These are phyloP conservation scores for Cladosporium phlei DNA, from an alignment of 2,329 filamentous ascomycete species.

Conservation along the genomic window DNA sequence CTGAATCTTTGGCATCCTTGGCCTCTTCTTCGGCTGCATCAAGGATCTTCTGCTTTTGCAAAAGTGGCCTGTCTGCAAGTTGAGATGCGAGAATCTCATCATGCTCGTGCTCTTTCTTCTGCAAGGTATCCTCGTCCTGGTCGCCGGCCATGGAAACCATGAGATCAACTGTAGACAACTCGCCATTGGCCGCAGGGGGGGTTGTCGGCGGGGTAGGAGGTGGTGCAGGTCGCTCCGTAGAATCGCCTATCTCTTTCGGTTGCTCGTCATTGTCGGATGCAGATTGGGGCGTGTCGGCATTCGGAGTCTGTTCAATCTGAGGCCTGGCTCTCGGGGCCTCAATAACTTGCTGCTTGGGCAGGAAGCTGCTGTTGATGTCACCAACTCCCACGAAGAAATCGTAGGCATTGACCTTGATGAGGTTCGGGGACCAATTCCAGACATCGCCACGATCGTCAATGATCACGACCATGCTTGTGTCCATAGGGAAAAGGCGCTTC, in stretches of 20 bases:
- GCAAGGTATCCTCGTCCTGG: conserved; percentile 62
- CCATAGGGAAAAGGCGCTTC: conserved; percentile 86
- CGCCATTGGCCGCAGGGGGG: conserved; percentile 33
- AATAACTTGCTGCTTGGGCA: conserved; percentile 66
- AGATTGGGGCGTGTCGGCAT: conserved; percentile 1
- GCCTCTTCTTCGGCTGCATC: conserved; percentile 74
- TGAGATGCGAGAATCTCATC: conserved; percentile 84
- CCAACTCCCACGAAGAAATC: conserved; percentile 98
- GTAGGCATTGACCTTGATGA: conserved; percentile 92
- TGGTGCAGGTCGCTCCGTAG: conserved; percentile 13
- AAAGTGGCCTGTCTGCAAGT: conserved; percentile 76
- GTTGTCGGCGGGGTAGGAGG: conserved; percentile 12
- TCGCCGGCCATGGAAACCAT: conserved; percentile 70
- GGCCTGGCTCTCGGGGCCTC: conserved; percentile 25
- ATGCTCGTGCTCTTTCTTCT: conserved; percentile 77
- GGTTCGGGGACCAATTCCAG: conserved; percentile 87
- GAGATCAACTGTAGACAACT: conserved; percentile 62
- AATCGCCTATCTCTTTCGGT: conserved; percentile 11
- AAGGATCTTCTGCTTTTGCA: conserved; percentile 87
- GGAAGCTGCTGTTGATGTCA: conserved; percentile 96
- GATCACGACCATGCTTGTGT: conserved; percentile 98
- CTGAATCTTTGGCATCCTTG: conserved; percentile 38
- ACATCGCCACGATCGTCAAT: conserved; percentile 97
- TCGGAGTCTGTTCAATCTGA: neutral
- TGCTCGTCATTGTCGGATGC: conserved; percentile 7